A percentile compares a stretch with the other conserved stretches of the same genome.
Evolutionary conservation across 2,329 filamentous ascomycete genomes (phyloP).

Genomic region (Aaosphaeria arxii): DNA sequence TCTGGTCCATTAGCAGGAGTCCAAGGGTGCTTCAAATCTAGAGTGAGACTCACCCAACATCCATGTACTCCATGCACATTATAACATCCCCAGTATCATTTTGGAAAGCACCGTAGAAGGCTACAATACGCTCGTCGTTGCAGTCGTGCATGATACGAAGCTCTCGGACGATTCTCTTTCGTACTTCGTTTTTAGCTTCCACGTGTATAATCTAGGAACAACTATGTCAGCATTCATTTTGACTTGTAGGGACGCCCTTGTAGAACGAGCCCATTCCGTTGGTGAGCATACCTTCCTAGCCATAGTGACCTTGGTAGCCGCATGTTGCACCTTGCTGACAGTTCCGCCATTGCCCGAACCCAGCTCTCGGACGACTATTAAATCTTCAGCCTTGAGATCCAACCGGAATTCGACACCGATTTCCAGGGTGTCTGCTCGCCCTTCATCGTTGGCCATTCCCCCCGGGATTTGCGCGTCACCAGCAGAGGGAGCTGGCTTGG

Average conservation of each 20-base stretch:
- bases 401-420: constrained; percentile 97
- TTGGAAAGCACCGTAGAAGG: constrained; percentile 95
- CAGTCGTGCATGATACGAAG: constrained; percentile 98
- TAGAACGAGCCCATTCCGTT: no score
- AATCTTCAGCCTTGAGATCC: constrained; percentile 85
- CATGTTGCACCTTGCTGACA: constrained; percentile 95
- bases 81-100: constrained; percentile 97
- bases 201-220: constrained; percentile 82
- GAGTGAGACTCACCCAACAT: constrained; percentile 74
- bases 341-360: constrained; percentile 96
- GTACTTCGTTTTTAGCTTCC: constrained; percentile 94
- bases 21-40: background rate
- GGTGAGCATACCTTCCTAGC: constrained; percentile 75
- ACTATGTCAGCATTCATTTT: no score
- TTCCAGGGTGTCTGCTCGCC: constrained; percentile 72
- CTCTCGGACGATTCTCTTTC: constrained; percentile 94
- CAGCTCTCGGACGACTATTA: constrained; percentile 90
- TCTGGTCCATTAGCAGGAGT: constrained; percentile 46
- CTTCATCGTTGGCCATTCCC: constrained; percentile 57
- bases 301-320: constrained; percentile 94
- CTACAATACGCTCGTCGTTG: constrained; percentile 95
- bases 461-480: constrained; percentile 64
- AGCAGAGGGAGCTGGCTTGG: constrained; percentile 70
- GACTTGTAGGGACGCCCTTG: no score
- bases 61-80: constrained; percentile 99